Evolutionary conservation across 2,329 filamentous ascomycete genomes (phyloP).

Genomic region (Mycosphaerella arachidis): DNA sequence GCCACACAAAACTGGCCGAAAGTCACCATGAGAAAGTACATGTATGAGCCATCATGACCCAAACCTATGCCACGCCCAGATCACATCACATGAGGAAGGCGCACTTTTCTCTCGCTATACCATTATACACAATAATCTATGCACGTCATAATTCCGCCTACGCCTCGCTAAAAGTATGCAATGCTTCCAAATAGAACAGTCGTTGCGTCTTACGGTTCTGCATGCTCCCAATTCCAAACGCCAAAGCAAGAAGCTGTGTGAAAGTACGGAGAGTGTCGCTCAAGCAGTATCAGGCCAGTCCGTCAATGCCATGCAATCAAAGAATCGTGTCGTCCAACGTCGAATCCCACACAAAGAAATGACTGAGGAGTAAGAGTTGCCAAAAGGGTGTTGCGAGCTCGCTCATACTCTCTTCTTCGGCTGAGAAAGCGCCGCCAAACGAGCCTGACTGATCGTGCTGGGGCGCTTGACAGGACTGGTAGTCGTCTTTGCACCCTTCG

Average conservation of each 20-base stretch:
- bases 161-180: background rate
- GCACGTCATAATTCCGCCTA: background rate
- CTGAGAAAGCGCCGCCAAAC: slow-evolving; percentile 30
- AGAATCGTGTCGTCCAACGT: background rate
- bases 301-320: background rate
- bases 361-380: too few relatives aligned
- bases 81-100: background rate
- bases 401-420: slow-evolving; percentile 25
- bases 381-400: background rate
- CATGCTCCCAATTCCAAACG: background rate
- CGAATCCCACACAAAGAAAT: too few relatives aligned
- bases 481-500: slow-evolving; percentile 25
- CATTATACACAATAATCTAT: background rate
- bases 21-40: too few relatives aligned
- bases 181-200: background rate
- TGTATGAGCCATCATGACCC: background rate
- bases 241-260: background rate
- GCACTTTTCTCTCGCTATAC: background rate
- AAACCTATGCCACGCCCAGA: background rate
- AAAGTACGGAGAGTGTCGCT: background rate
- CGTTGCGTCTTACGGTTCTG: background rate
- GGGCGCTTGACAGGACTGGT: slow-evolving; percentile 20
- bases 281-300: background rate
- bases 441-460: slow-evolving; percentile 28
- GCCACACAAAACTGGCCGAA: too few relatives aligned